Evolutionary conservation across 768 basidiomycete species (phyloP).

Genomic region (Agrocybe pediades): DNA sequence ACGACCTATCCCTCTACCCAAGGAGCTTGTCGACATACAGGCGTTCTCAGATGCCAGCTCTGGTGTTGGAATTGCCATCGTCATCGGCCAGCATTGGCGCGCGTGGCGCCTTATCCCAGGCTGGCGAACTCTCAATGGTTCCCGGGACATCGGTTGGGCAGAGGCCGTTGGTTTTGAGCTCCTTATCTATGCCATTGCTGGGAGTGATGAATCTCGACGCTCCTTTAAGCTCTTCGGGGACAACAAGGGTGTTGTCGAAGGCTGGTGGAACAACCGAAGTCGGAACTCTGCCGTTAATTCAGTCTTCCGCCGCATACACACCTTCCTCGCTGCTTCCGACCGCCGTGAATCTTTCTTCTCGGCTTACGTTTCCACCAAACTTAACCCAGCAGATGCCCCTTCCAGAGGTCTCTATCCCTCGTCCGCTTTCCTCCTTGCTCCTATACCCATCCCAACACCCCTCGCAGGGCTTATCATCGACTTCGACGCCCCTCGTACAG

Average conservation of each 20-base stretch:
- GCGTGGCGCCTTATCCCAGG: constrained; percentile 28
- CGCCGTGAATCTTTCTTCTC: constrained; percentile 20
- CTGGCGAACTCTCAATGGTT: constrained; percentile 10
- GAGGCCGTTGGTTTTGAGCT: constrained; percentile 40
- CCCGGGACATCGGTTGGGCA: constrained; percentile 40
- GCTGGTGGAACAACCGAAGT: constrained; percentile 37
- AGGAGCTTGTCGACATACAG: constrained; percentile 20
- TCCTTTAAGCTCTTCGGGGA: constrained; percentile 30
- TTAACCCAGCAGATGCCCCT: constrained; percentile 34
- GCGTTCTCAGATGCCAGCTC: constrained; percentile 47
- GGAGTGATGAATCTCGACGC: too few relatives aligned
- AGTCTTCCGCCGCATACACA: constrained; percentile 26
- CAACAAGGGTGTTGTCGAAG: constrained; percentile 36
- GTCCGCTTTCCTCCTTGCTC: neutral
- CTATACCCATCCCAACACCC: neutral
- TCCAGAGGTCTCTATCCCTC: neutral
- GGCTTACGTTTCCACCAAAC: constrained; percentile 30
- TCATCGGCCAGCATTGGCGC: constrained; percentile 28
- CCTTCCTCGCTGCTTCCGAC: neutral
- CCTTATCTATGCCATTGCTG: constrained; percentile 22
- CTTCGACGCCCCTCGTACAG: neutral
- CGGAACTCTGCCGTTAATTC: constrained; percentile 26
- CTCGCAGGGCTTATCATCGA: neutral
- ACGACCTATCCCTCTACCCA: constrained; percentile 28
- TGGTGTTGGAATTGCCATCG: constrained; percentile 31